A percentile compares a stretch with the other conserved stretches of the same genome.
Evolutionary conservation across 2,329 filamentous ascomycete genomes (phyloP).

Genomic region (Paracamarosporium sp.): DNA sequence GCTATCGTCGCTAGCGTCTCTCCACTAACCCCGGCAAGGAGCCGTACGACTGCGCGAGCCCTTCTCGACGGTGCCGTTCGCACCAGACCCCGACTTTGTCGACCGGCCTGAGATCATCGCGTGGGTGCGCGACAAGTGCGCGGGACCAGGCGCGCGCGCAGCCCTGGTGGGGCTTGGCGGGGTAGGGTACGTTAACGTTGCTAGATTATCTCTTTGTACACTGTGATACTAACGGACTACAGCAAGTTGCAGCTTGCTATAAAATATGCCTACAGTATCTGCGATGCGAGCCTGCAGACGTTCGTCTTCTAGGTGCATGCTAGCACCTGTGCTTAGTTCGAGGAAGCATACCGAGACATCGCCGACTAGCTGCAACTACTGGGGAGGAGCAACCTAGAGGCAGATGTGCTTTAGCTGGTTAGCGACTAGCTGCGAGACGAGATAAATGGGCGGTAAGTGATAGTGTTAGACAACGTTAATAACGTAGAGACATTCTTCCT

Average conservation of each 20-base stretch:
- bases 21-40: too few species aligned
- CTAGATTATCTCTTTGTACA: not conserved
- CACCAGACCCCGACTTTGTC: not conserved
- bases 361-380: slow-evolving; percentile 16
- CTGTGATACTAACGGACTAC: slow-evolving; percentile 8
- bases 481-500: slow-evolving; percentile 10
- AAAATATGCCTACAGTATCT: slow-evolving; percentile 24
- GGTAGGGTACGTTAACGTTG: slow-evolving; percentile 19
- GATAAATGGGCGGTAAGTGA: slow-evolving; percentile 17
- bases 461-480: slow-evolving; percentile 23
- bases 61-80: not conserved
- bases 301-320: slow-evolving; percentile 40
- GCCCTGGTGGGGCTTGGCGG: too few species aligned
- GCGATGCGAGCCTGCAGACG: slow-evolving; percentile 20
- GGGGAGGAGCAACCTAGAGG: slow-evolving; percentile 15
- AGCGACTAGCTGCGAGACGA: slow-evolving; percentile 21
- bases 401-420: too few species aligned
- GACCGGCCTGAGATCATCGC: slow-evolving; percentile 14
- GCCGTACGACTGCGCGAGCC: too few species aligned
- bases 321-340: slow-evolving; percentile 19
- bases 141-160: slow-evolving; percentile 33
- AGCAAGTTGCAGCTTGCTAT: too few species aligned
- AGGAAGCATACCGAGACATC: slow-evolving; percentile 20
- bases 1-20: too few species aligned
- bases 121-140: slow-evolving; percentile 38